Conservation (phyloP, 805 yeast genomes). For the Starmera pachycereana region DNA sequence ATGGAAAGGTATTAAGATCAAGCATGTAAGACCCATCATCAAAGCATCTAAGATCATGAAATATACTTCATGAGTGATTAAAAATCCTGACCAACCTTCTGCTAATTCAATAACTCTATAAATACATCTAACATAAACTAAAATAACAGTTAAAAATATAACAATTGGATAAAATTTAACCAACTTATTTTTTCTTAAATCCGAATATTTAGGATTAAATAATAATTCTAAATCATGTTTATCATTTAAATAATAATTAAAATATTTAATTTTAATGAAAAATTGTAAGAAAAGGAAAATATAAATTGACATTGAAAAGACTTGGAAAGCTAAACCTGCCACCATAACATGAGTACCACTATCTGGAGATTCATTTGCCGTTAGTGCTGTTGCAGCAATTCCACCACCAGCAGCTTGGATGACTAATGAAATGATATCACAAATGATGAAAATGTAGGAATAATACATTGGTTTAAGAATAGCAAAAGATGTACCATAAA, state of each 20-base stretch:
- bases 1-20: conserved; percentile 41
- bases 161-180: conserved; percentile 36
- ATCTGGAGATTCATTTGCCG: conserved; percentile 19
- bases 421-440: conserved; percentile 54
- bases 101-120: conserved; percentile 66
- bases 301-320: conserved; percentile 55
- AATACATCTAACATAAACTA: conserved; percentile 56
- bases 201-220: conserved; percentile 26
- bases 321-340: conserved; percentile 73
- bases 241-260: conserved; percentile 15
- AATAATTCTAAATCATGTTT: conserved; percentile 17
- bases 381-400: conserved; percentile 40
- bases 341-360: conserved; percentile 62
- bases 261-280: conserved; percentile 26
- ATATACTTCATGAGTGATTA: conserved; percentile 51
- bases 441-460: conserved; percentile 51
- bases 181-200: conserved; percentile 23
- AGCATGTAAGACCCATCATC: conserved; percentile 43
- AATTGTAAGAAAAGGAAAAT: conserved; percentile 39
- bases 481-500: conserved; percentile 49
- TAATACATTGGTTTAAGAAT: conserved; percentile 45
- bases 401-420: conserved; percentile 78
- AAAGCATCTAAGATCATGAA: conserved; percentile 53
- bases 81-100: conserved; percentile 60
- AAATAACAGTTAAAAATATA: conserved; percentile 36